Evolutionary conservation across 1,284 basidiomycete species (phyloP), one percentile per base, ranked within the genome.

Genomic region (Sanguinoderma infundibulare): DNA sequence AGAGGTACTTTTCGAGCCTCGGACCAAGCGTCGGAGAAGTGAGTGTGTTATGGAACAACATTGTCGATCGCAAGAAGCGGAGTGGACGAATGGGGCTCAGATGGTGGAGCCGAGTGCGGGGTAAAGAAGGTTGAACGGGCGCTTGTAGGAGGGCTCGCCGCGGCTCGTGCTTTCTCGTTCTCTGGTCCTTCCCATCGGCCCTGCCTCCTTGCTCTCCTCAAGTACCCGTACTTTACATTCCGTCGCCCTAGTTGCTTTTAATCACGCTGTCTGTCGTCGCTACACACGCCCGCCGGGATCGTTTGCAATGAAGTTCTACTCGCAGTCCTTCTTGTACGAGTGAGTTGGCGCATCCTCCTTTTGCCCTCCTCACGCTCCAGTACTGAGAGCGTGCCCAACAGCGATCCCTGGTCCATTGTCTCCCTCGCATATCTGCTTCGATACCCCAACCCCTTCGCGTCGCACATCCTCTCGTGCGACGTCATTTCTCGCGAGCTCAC

Each of bases 381-480:
- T 55, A 42, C 65, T 66, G 34, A 63, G 20, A 53, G 38, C 61
- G 54, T 52, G 51, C 35, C 46, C 42, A 46, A 7, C 73, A 94
- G 92, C 82, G 91, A 94, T 86, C 84, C 91, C 74, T 96, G 93
- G 92, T 85, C 92, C 59, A 95, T 95, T 63, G 93, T 97, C 59
- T 89, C 94, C 38, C 83, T 96, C 66, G 96, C 96, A 17, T 98
- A 94, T 81, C 95, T 96, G 72, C 83, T 98, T 64, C 91, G 98
- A 66, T 99, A 99, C 75, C 97, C 98, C 3, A 99, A 98, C 76
- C 96, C 97, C 44, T 94, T 94, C 70, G 94, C 97, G 6, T 84
- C 94, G 12, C 97, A 99, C 76, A 92, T 99, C 72, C 79, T 98
- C 62, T 95, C 95, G 8, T 96, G 95, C 81, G 97, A 98, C 80